Conservation (phyloP, 257 asterid species). For the Nicotiana knightiana region DNA sequence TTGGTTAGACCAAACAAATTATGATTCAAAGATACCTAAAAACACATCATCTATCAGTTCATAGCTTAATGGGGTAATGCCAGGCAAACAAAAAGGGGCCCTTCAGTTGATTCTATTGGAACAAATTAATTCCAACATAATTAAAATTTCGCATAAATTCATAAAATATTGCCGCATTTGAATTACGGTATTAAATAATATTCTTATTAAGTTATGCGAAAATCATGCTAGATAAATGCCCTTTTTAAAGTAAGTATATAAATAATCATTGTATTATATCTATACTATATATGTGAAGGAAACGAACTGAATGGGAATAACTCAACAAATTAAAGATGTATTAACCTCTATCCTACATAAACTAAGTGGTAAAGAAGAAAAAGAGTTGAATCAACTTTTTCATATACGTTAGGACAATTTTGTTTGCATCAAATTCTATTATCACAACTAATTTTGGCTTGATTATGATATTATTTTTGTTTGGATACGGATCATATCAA, state of each 20-base stretch:
- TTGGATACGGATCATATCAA: neutral
- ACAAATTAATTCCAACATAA: neutral
- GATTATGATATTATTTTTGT: slow-evolving; percentile 6
- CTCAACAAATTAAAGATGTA: neutral
- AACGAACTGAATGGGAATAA: too few relatives aligned
- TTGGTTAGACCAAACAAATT: slow-evolving; percentile 20
- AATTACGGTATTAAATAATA: neutral
- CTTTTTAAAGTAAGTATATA: too few relatives aligned
- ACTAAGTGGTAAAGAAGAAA: neutral
- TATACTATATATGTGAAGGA: too few relatives aligned
- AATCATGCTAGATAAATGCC: slow-evolving; percentile 10
- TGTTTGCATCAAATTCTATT: neutral
- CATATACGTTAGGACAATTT: slow-evolving; percentile 3
- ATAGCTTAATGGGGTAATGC: slow-evolving; percentile 16
- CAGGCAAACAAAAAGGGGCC: neutral
- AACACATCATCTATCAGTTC: neutral
- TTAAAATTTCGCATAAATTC: too few relatives aligned
- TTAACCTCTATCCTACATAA: slow-evolving; percentile 2
- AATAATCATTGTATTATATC: too few relatives aligned
- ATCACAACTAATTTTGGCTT: slow-evolving; percentile 3
- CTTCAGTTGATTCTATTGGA: neutral
- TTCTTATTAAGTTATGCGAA: neutral
- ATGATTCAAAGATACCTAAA: slow-evolving; percentile 35
- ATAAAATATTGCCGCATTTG: too few relatives aligned
- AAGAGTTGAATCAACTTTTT: slow-evolving; percentile 13